Conservation (phyloP, 2,329 filamentous ascomycete species). For the Neocatenulostroma microsporum region DNA sequence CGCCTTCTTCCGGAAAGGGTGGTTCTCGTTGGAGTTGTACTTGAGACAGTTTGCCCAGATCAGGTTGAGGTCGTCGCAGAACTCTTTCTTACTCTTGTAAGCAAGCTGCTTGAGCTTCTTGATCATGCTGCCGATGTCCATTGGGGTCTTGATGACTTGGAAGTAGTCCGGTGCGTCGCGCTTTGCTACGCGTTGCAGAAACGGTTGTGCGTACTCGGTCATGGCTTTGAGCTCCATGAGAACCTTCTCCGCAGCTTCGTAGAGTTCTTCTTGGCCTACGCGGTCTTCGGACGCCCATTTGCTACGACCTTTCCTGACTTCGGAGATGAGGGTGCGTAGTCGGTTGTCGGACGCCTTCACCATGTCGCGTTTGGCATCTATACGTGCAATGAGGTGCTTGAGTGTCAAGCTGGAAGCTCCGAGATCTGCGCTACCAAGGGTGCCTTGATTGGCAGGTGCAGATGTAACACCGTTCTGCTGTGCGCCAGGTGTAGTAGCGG, state of each 20-base stretch:
- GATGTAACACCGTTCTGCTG: conserved; percentile 42
- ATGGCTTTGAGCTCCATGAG: conserved; percentile 94
- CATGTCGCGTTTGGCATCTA: conserved; percentile 84
- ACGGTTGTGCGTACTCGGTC: conserved; percentile 95
- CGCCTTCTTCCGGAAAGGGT: conserved; percentile 84
- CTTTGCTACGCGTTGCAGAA: conserved; percentile 90
- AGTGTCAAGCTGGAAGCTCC: conserved; percentile 92
- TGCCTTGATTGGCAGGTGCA: conserved; percentile 64
- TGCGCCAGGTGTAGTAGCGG: conserved; percentile 43
- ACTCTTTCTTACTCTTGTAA: conserved; percentile 72
- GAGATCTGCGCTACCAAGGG: conserved; percentile 85
- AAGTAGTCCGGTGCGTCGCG: conserved; percentile 95
- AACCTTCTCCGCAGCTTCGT: conserved; percentile 94
- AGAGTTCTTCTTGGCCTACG: conserved; percentile 93
- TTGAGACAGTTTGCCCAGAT: conserved; percentile 97
- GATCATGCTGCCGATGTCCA: conserved; percentile 97
- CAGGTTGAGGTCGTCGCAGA: conserved; percentile 83
- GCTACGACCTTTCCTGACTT: conserved; percentile 93
- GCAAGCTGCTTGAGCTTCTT: conserved; percentile 75
- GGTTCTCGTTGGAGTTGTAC: conserved; percentile 85
- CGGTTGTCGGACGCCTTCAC: conserved; percentile 91
- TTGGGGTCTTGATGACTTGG: conserved; percentile 86
- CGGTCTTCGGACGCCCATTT: conserved; percentile 99
- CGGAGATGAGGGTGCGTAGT: conserved; percentile 84
- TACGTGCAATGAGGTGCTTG: conserved; percentile 92